These are phyloP conservation scores for Usnea hakonensis DNA, from an alignment of 495 filamentous ascomycete genomes.

Conservation along the genomic window DNA sequence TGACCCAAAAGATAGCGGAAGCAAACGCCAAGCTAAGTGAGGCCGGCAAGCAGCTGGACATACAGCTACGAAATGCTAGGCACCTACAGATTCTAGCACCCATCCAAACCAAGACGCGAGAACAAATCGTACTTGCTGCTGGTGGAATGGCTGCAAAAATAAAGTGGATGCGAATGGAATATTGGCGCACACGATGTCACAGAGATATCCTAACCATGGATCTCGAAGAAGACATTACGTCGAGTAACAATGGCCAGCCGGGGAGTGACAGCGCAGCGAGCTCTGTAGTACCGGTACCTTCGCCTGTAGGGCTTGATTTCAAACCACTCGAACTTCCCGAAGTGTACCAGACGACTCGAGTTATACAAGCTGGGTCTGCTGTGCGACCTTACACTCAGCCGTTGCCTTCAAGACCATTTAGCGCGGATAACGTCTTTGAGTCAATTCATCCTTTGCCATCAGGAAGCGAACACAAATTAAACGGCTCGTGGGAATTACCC, in stretches of 20 bases:
- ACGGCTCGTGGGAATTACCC: constrained; percentile 48
- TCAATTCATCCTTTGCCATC: constrained; percentile 27
- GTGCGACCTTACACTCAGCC: constrained; percentile 24
- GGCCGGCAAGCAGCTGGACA: constrained; percentile 70
- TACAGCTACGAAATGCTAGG: constrained; percentile 79
- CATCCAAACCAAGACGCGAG: constrained; percentile 76
- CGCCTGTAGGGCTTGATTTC: constrained; percentile 1
- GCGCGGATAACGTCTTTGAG: constrained; percentile 25
- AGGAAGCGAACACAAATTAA: constrained; percentile 40
- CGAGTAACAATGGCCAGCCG: neutral
- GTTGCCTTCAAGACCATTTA: constrained; percentile 25
- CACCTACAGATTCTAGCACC: constrained; percentile 86
- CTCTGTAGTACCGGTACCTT: constrained; percentile 5
- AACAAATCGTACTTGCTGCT: constrained; percentile 76
- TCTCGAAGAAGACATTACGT: constrained; percentile 61
- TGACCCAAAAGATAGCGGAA: constrained; percentile 74
- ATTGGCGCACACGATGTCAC: constrained; percentile 87
- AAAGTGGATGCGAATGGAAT: constrained; percentile 87
- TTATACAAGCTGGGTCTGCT: constrained; percentile 27
- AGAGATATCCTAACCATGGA: constrained; percentile 80
- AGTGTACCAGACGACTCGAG: constrained; percentile 5
- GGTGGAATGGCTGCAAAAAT: constrained; percentile 80
- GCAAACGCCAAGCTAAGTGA: constrained; percentile 69
- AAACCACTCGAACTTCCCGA: constrained; percentile 4
- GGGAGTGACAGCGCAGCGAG: constrained; percentile 17